Conservation (phyloP, 176 grass and related monocot species). For the Juncus inflexus region DNA sequence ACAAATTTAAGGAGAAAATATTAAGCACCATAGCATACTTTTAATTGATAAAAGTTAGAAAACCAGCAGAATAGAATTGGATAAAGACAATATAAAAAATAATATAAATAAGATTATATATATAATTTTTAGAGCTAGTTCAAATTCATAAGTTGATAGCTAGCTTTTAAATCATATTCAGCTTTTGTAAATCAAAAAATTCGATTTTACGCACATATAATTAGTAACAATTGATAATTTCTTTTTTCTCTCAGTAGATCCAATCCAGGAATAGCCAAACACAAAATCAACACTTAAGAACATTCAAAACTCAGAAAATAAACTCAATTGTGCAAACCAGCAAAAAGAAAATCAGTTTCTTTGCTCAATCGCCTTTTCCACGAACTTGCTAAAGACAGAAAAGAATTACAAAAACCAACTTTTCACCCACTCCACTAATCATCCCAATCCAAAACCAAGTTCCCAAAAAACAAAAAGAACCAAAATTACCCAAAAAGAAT, state of each 20-base stretch:
- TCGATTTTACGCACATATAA: constrained; percentile 8
- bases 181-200: constrained; percentile 3
- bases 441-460: constrained; percentile 1
- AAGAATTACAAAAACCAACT: constrained; percentile 16
- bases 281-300: background rate
- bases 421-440: constrained; percentile 20
- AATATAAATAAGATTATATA: no score
- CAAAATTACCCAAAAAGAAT: constrained; percentile 3
- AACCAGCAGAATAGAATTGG: no score
- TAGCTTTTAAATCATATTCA: no score
- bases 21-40: no score
- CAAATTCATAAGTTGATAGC: background rate
- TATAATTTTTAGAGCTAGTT: background rate
- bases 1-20: no score
- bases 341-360: background rate
- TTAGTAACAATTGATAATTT: constrained; percentile 2
- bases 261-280: background rate
- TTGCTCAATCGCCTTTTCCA: background rate
- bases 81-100: no score
- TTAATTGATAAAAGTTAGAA: no score
- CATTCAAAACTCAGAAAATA: background rate
- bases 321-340: background rate
- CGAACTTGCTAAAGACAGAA: background rate
- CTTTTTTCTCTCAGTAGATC: constrained; percentile 2
- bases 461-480: constrained; percentile 22